A percentile compares a stretch with the other conserved stretches of the same genome.
phyloP scores from a whole-genome alignment of 2,329 filamentous ascomycete species.

The Epichloe sp. region DNA sequence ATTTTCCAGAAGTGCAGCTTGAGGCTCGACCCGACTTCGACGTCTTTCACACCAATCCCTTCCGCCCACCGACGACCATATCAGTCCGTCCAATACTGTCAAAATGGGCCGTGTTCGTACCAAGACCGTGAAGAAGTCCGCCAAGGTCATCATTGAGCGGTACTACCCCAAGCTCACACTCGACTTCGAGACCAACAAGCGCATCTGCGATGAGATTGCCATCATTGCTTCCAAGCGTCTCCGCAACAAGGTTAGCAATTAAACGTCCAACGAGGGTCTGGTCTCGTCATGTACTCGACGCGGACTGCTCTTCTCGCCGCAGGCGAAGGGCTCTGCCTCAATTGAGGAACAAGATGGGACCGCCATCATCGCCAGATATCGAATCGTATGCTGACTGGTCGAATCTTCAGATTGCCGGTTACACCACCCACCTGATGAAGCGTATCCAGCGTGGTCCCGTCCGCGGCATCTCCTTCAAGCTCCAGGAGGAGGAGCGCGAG shows the following conservation, averaged over 20 bases:
- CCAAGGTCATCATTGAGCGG: constrained; percentile 99
- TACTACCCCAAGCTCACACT: constrained; percentile 97
- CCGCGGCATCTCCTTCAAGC: constrained; percentile 99
- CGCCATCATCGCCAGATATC: not conserved
- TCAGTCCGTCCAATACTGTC: constrained; percentile 33
- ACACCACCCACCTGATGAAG: constrained; percentile 99
- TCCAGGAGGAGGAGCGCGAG: constrained; percentile 99
- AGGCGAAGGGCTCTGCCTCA: too few species aligned
- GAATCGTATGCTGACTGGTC: not conserved
- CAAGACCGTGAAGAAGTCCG: constrained; percentile 62
- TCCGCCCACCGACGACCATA: constrained; percentile 21
- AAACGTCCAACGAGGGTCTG: too few species aligned
- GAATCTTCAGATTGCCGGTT: constrained; percentile 69
- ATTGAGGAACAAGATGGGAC: too few species aligned
- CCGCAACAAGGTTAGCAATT: constrained; percentile 77
- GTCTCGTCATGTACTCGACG: not conserved
- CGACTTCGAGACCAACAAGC: constrained; percentile 99
- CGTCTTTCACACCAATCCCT: constrained; percentile 9
- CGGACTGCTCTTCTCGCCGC: not conserved
- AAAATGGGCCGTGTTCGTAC: constrained; percentile 60
- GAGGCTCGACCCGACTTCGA: constrained; percentile 9
- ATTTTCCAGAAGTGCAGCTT: constrained; percentile 11
- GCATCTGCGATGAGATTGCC: constrained; percentile 99
- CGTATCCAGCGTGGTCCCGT: constrained; percentile 98
- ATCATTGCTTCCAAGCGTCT: constrained; percentile 99